These are phyloP conservation scores for Diatrype stigma DNA, from an alignment of 2,329 filamentous ascomycete genomes.

Conservation along the genomic window DNA sequence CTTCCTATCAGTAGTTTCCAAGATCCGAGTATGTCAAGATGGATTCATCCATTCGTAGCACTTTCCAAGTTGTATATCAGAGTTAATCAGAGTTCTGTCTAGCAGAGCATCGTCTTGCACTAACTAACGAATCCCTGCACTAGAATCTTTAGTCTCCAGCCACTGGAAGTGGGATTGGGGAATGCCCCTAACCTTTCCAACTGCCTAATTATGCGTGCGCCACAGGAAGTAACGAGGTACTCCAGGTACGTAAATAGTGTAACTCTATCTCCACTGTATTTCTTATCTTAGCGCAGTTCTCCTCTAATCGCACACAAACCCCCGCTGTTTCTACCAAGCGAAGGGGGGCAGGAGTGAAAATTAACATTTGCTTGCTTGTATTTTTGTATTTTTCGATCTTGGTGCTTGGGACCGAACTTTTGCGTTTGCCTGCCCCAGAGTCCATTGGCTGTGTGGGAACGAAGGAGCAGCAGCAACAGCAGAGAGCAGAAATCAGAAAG, in stretches of 20 bases:
- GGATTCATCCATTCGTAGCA: too few species aligned
- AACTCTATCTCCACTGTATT: not conserved
- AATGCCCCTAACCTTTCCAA: too few species aligned
- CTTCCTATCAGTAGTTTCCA: too few species aligned
- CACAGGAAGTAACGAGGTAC: not conserved
- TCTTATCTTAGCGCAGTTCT: constrained; percentile 15
- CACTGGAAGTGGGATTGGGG: too few species aligned
- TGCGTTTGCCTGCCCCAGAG: too few species aligned
- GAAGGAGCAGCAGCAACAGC: too few species aligned
- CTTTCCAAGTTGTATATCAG: too few species aligned
- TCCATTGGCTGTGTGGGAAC: not conserved
- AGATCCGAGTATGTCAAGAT: too few species aligned
- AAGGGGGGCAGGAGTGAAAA: not conserved
- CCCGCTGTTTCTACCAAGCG: not conserved
- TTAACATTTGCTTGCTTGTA: not conserved
- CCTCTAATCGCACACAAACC: constrained; percentile 1
- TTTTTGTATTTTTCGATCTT: not conserved
- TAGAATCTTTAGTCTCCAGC: too few species aligned
- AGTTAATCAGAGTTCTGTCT: not conserved
- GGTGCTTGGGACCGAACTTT: too few species aligned
- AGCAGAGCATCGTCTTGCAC: not conserved
- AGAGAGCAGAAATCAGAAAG: constrained; percentile 3
- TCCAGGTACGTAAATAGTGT: not conserved
- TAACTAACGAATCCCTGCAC: too few species aligned
- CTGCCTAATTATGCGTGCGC: too few species aligned